These are phyloP conservation scores for Fusarium solani-melongenae DNA, from an alignment of 2,329 filamentous ascomycete genomes.

Conservation along the genomic window DNA sequence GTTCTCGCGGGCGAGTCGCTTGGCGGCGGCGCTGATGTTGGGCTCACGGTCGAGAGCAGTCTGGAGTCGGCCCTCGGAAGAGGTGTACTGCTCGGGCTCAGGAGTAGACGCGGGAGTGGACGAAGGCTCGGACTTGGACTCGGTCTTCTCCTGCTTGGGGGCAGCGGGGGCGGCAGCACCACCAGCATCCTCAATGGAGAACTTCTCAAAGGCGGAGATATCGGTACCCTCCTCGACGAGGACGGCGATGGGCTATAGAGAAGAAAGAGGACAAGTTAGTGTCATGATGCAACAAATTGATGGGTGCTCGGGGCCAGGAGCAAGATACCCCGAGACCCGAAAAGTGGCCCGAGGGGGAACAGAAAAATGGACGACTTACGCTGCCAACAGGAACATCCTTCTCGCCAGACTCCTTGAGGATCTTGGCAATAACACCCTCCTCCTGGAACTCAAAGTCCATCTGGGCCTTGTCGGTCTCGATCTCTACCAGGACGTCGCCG, in stretches of 20 bases:
- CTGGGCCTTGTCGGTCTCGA: constrained; percentile 99
- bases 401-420: constrained; percentile 90
- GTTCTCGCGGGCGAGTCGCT: constrained; percentile 86
- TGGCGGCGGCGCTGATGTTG: constrained; percentile 76
- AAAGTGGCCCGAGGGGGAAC: constrained; percentile 8
- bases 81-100: constrained; percentile 76
- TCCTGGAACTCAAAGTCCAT: constrained; percentile 99
- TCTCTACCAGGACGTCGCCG: constrained; percentile 96
- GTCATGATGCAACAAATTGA: constrained; percentile 4
- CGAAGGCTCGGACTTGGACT: constrained; percentile 68
- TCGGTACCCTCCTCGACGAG: constrained; percentile 93
- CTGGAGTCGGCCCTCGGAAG: constrained; percentile 81
- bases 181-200: constrained; percentile 89
- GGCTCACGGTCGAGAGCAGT: constrained; percentile 85
- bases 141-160: constrained; percentile 74
- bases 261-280: constrained; percentile 22
- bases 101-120: constrained; percentile 54
- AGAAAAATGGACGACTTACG: constrained; percentile 68
- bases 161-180: constrained; percentile 74
- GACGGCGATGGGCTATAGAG: constrained; percentile 87
- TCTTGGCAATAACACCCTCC: constrained; percentile 93
- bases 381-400: constrained; percentile 96
- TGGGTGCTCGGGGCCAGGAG: constrained; percentile 12
- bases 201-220: constrained; percentile 87
- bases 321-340: constrained; percentile 30